Evolutionary conservation across 768 basidiomycete species (phyloP), one percentile per base, ranked within the genome.

Genomic region (Xerocomellus amylosporus): DNA sequence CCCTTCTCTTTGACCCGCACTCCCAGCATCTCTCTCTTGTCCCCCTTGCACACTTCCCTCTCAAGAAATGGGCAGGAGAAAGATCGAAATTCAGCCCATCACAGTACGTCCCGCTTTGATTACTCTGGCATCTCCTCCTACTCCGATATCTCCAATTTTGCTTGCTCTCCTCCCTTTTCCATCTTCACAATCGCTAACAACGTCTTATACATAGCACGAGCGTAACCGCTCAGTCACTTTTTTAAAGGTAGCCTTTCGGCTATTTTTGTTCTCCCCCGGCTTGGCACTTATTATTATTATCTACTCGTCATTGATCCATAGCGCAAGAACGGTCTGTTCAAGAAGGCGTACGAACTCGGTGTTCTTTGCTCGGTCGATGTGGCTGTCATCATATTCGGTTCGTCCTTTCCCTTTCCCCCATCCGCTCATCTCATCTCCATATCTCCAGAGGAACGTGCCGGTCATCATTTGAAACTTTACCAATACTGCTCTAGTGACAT

Each of bases 291-390:
- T 73, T 65, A 64, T 71, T 61, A 53, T 61, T 46, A 49, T 58
- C 51, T 59, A 48, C 50, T 49, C 34, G 48, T 45, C 62, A 60
- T 55, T 49, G 43, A 63, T 56, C 61, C 42, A 45, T 74, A 92
- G 90, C 83, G 90, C 63, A 91, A 92, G 77, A 90, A 90, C 55
- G 90, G 90, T 5, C 84, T 93, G 58, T 92, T 93, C 85, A 91
- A 92, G 73, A 92, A 92, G 66, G 90, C 90, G 0, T 91, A 91
- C 66, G 90, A 92, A 73, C 86, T 93, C 57, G 90, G 89, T n/a
- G 90, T 92, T 4, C 81, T 92, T 39, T 93, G 90, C 69, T 90
- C 88, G 14, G 90, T 92, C 61, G 90, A 92, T 63, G 88, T 93
- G 39, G 88, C 88, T 5, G 89, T 93, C 68, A 88, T 92, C 69